These are phyloP conservation scores for Acacia crassicarpa DNA, from an alignment of 306 rosid species.

Conservation along the genomic window DNA sequence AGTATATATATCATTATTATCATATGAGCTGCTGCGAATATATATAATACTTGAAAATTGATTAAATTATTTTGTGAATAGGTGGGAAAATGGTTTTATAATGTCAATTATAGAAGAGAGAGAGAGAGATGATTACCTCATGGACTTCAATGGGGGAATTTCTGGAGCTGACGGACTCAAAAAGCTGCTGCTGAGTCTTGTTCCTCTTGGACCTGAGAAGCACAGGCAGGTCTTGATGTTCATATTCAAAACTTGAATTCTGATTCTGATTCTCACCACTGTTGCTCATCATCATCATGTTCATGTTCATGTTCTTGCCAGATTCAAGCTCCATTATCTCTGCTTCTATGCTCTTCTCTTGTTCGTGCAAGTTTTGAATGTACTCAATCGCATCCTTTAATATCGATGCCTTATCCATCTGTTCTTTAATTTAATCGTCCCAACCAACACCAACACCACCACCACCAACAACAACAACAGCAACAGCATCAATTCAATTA, in stretches of 20 bases:
- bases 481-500: not conserved
- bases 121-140: conserved; percentile 43
- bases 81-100: not conserved
- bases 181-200: conserved; percentile 32
- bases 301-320: conserved; percentile 27
- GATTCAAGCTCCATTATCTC: conserved; percentile 80
- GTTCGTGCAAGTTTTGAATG: conserved; percentile 65
- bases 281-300: conserved; percentile 5
- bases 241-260: conserved; percentile 29
- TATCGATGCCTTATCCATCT: conserved; percentile 94
- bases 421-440: not conserved
- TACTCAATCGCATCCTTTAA: conserved; percentile 80
- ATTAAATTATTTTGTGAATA: not conserved
- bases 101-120: not conserved
- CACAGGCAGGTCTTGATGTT: conserved; percentile 46
- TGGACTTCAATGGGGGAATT: conserved; percentile 57
- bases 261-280: not conserved
- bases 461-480: not conserved
- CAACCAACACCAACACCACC: not conserved
- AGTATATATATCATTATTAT: too few species aligned
- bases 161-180: conserved; percentile 39
- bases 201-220: conserved; percentile 64
- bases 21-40: not conserved
- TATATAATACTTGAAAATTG: not conserved
- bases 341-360: conserved; percentile 61